A percentile compares a stretch with the other conserved stretches of the same genome.
Conservation (phyloP, 768 basidiomycete genomes). For the Russula compacta region DNA sequence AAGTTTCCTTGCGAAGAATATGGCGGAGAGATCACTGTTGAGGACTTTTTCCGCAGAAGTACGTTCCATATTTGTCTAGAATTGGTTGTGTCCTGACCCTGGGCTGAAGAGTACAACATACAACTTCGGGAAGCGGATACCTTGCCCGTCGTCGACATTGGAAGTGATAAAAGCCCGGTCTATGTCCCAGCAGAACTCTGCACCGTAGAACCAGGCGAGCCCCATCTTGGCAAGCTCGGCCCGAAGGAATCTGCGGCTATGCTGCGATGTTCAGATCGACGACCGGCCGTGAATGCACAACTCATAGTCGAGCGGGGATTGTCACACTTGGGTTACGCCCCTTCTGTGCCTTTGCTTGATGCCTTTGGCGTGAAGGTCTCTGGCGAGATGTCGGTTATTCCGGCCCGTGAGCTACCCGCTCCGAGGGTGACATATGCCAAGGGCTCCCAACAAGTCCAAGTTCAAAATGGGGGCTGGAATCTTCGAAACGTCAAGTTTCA, state of each 20-base stretch:
- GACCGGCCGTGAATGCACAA: conserved; percentile 49
- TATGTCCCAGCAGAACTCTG: conserved; percentile 66
- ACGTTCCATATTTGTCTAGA: conserved; percentile 20
- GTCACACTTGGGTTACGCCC: conserved; percentile 41
- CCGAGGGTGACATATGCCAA: conserved; percentile 52
- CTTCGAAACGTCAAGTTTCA: conserved; percentile 65
- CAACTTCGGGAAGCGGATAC: conserved; percentile 34
- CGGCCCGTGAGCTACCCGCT: conserved; percentile 52
- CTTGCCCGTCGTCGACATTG: conserved; percentile 30
- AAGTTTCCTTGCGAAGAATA: conserved; percentile 52
- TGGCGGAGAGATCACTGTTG: conserved; percentile 47
- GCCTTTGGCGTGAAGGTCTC: conserved; percentile 54
- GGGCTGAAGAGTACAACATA: conserved; percentile 46
- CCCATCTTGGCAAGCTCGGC: conserved; percentile 51
- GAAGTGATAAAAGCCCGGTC: conserved; percentile 25
- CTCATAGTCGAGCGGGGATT: conserved; percentile 53
- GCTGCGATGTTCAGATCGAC: conserved; percentile 60
- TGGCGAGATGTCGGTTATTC: conserved; percentile 50
- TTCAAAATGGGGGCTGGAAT: conserved; percentile 63
- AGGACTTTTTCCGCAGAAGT: conserved; percentile 58
- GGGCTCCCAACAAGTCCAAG: conserved; percentile 29
- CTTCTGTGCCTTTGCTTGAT: conserved; percentile 28
- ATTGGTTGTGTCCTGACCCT: background rate
- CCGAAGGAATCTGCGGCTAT: conserved; percentile 54
- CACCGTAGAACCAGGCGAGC: conserved; percentile 47